Percentiles rank a stretch among this genome's conserved stretches.
Conservation (phyloP, 352 stramenopile species). For the Ophiocytium majus region DNA sequence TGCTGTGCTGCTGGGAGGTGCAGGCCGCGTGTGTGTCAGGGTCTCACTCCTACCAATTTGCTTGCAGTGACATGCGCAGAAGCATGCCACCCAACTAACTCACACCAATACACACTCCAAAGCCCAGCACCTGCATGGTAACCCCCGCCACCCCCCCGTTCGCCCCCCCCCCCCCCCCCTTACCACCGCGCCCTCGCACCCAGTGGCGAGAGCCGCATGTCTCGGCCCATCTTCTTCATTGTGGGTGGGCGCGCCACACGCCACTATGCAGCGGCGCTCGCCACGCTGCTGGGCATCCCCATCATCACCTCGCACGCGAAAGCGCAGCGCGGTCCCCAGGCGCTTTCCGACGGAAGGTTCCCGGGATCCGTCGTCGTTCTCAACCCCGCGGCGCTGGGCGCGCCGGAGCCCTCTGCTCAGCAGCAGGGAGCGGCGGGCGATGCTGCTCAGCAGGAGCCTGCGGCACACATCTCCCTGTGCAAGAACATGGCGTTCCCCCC, state of each 20-base stretch:
- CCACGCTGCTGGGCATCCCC: neutral
- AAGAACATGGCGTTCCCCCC: neutral
- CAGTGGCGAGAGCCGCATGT: too few species aligned
- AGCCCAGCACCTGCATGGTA: too few species aligned
- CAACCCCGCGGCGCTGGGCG: neutral
- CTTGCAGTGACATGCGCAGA: too few species aligned
- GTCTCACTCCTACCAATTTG: too few species aligned
- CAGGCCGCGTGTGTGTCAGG: too few species aligned
- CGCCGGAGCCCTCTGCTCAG: neutral
- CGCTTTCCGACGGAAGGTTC: neutral
- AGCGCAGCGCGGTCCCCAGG: neutral
- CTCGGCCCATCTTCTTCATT: conserved; percentile 17
- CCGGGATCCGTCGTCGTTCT: neutral
- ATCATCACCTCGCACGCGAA: neutral
- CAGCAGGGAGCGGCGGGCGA: neutral
- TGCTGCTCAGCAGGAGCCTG: too few species aligned
- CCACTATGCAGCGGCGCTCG: neutral
- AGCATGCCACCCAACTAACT: too few species aligned
- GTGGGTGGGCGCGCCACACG: neutral
- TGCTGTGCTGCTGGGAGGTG: too few species aligned
- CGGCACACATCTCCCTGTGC: neutral
- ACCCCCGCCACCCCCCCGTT: too few species aligned
- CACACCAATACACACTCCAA: too few species aligned
- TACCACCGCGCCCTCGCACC: too few species aligned
- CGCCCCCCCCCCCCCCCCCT: too few species aligned